phyloP scores from a whole-genome alignment of 2,329 filamentous ascomycete species.

The Pseudopyrenochaeta lycopersici region DNA sequence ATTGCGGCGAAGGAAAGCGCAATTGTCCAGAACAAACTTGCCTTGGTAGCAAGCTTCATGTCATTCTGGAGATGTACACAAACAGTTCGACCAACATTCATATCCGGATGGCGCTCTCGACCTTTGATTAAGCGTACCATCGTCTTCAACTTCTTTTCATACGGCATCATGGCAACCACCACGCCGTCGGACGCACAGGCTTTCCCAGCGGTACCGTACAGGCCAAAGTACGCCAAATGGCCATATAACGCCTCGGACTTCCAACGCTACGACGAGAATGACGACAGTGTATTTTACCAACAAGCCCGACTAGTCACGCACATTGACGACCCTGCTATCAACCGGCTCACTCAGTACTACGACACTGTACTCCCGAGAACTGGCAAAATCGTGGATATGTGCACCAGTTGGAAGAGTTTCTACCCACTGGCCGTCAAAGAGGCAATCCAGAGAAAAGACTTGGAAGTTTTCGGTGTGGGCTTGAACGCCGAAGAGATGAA shows the following conservation, averaged over 20 bases:
- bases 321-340: slow-evolving; percentile 62
- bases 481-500: slow-evolving; percentile 59
- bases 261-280: slow-evolving; percentile 46
- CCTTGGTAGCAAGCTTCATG: slow-evolving; percentile 7
- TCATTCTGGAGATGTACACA: slow-evolving; percentile 2
- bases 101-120: slow-evolving; percentile 8
- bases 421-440: slow-evolving; percentile 49
- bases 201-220: slow-evolving; percentile 23
- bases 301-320: slow-evolving; percentile 62
- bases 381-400: slow-evolving; percentile 60
- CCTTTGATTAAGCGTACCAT: slow-evolving; percentile 8
- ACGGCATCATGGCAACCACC: slow-evolving; percentile 10
- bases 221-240: slow-evolving; percentile 29
- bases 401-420: slow-evolving; percentile 60
- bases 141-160: slow-evolving; percentile 24
- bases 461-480: slow-evolving; percentile 58
- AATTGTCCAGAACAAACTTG: too few species aligned
- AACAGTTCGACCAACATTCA: background rate
- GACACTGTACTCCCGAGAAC: slow-evolving; percentile 50
- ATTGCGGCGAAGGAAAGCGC: too few species aligned
- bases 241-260: slow-evolving; percentile 46
- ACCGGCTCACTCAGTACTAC: slow-evolving; percentile 58
- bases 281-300: slow-evolving; percentile 51
- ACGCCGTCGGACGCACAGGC: background rate
- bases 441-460: slow-evolving; percentile 38